A percentile compares a stretch with the other conserved stretches of the same genome.
Conservation (phyloP, 495 filamentous ascomycete genomes). For the Aspergillus campestris region DNA sequence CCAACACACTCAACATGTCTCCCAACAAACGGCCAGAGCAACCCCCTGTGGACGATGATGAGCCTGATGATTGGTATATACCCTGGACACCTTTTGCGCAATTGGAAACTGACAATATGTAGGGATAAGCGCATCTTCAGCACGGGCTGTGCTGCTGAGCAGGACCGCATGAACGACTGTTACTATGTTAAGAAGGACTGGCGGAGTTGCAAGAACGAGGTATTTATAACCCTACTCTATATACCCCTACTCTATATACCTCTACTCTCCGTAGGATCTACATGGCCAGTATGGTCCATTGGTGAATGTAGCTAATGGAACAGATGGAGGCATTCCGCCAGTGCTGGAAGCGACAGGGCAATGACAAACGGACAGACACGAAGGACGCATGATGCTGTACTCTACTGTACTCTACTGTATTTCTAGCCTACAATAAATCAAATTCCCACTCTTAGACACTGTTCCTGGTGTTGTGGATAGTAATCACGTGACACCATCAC, state of each 20-base stretch:
- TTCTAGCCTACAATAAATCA: background rate
- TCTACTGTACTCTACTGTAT: background rate
- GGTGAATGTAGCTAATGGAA: background rate
- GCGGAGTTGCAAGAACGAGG: constrained; percentile 82
- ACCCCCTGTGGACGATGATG: constrained; percentile 56
- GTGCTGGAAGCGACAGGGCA: constrained; percentile 91
- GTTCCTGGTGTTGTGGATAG: background rate
- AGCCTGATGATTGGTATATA: constrained; percentile 87
- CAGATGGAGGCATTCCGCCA: constrained; percentile 89
- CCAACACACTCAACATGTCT: too few relatives aligned
- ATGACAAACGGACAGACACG: constrained; percentile 69
- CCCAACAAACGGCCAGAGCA: too few relatives aligned
- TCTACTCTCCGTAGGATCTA: background rate
- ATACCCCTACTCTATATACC: background rate
- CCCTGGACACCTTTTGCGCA: too few relatives aligned
- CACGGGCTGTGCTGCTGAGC: constrained; percentile 93
- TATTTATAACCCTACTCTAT: constrained; percentile 24
- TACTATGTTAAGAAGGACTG: constrained; percentile 96
- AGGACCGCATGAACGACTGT: constrained; percentile 86
- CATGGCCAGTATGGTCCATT: too few relatives aligned
- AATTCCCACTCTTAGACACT: background rate
- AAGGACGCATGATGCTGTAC: constrained; percentile 45
- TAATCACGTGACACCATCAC: constrained; percentile 11
- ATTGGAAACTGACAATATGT: background rate
- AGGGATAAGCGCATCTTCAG: constrained; percentile 98